These are phyloP conservation scores for Saitozyma podzolica DNA, from an alignment of 768 basidiomycete species.

Conservation along the genomic window DNA sequence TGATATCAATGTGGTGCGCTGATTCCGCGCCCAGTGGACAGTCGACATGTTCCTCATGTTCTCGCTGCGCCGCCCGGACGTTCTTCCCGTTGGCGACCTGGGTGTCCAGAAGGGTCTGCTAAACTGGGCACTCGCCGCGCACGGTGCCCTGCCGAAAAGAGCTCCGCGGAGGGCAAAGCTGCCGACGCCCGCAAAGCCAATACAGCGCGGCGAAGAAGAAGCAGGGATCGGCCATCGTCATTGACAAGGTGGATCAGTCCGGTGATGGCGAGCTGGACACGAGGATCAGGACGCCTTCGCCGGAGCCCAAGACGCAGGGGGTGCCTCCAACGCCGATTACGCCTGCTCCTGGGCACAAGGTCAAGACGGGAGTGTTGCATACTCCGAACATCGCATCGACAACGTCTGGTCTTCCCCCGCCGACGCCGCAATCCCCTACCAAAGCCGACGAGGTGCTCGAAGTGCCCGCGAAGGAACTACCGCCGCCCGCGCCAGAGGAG, in stretches of 20 bases:
- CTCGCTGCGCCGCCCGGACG: conserved; percentile 76
- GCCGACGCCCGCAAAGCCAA: conserved; percentile 10
- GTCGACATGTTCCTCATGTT: conserved; percentile 96
- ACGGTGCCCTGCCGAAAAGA: conserved; percentile 27
- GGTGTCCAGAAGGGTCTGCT: conserved; percentile 66
- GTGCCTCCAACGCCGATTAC: conserved; percentile 30
- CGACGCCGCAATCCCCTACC: conserved; percentile 19
- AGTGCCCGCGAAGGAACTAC: conserved; percentile 20
- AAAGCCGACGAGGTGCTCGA: conserved; percentile 15
- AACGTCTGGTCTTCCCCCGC: conserved; percentile 5
- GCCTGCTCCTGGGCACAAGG: conserved; percentile 2
- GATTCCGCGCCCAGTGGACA: conserved; percentile 37
- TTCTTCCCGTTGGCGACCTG: conserved; percentile 74
- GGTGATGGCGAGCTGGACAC: conserved; percentile 30
- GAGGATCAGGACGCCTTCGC: conserved; percentile 8
- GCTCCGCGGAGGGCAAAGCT: conserved; percentile 11
- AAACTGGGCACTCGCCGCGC: conserved; percentile 49
- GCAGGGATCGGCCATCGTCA: neutral
- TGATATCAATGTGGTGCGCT: neutral
- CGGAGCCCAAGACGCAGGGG: neutral
- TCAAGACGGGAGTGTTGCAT: conserved; percentile 17
- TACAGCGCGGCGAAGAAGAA: conserved; percentile 7
- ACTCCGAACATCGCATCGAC: conserved; percentile 9
- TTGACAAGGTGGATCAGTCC: conserved; percentile 16
- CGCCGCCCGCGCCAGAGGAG: conserved; percentile 19